Percentiles rank a stretch among this genome's conserved stretches.
phyloP scores from a whole-genome alignment of 129 eudicot species.

The Flaveria brownii region DNA sequence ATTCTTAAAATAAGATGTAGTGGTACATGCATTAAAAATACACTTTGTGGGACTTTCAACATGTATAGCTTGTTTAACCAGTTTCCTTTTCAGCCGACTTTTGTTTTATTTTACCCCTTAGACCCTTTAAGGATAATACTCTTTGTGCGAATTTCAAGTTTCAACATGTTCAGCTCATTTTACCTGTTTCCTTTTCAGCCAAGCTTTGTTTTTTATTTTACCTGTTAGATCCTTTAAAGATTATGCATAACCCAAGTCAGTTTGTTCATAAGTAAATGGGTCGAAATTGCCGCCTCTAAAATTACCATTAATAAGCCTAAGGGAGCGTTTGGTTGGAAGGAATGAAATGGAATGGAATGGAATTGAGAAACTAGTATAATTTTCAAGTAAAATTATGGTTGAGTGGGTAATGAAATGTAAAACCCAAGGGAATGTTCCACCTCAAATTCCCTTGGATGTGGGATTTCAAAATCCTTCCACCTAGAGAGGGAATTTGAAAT shows the following conservation, averaged over 20 bases:
- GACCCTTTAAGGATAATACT: too few relatives aligned
- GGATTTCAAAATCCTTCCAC: too few relatives aligned
- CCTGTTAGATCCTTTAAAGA: background rate
- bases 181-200: background rate
- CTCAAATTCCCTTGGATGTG: too few relatives aligned
- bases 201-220: background rate
- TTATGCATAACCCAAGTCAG: background rate
- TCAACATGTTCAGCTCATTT: too few relatives aligned
- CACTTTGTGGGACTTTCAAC: background rate
- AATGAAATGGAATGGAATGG: too few relatives aligned
- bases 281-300: background rate
- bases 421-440: too few relatives aligned
- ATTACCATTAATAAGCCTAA: background rate
- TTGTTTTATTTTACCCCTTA: background rate
- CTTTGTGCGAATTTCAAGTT: too few relatives aligned
- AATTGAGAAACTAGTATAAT: too few relatives aligned
- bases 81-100: background rate
- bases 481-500: too few relatives aligned
- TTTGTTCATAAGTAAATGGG: background rate
- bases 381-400: too few relatives aligned
- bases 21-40: background rate
- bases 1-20: background rate
- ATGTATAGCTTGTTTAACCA: background rate
- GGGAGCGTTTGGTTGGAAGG: too few relatives aligned
- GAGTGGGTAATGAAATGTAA: too few relatives aligned